Percentiles rank a stretch among this genome's conserved stretches.
phyloP scores from a whole-genome alignment of 495 filamentous ascomycete genomes.

The Cercophora samala region DNA sequence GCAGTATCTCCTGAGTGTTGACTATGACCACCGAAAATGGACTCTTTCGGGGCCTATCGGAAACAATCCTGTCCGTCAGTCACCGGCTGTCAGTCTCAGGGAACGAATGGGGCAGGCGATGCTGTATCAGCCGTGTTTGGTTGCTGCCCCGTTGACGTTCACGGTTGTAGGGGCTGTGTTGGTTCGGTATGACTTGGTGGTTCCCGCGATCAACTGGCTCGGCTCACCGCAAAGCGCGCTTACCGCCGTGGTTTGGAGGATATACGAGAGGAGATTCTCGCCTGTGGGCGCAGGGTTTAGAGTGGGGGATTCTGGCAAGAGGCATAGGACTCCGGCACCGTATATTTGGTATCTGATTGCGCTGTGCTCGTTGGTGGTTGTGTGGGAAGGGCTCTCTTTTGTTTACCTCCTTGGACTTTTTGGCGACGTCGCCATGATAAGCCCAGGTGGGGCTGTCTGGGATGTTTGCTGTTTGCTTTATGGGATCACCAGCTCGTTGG shows the following conservation, averaged over 20 bases:
- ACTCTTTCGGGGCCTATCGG: background rate
- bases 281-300: no score
- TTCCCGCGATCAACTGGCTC: background rate
- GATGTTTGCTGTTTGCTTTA: no score
- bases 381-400: no score
- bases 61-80: background rate
- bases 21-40: background rate
- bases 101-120: background rate
- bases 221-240: background rate
- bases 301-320: no score
- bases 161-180: background rate
- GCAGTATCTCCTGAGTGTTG: background rate
- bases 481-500: no score
- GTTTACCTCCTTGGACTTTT: no score
- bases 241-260: background rate
- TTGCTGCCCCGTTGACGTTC: background rate
- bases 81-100: background rate
- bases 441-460: no score
- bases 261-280: no score
- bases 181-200: background rate
- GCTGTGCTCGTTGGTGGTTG: no score
- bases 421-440: no score
- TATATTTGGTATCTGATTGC: no score
- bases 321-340: no score
- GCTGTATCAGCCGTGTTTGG: background rate